Evolutionary conservation across 1,284 basidiomycete genomes (phyloP), one percentile per base, ranked within the genome.

Genomic region (Cutaneotrichosporon cavernicola): DNA sequence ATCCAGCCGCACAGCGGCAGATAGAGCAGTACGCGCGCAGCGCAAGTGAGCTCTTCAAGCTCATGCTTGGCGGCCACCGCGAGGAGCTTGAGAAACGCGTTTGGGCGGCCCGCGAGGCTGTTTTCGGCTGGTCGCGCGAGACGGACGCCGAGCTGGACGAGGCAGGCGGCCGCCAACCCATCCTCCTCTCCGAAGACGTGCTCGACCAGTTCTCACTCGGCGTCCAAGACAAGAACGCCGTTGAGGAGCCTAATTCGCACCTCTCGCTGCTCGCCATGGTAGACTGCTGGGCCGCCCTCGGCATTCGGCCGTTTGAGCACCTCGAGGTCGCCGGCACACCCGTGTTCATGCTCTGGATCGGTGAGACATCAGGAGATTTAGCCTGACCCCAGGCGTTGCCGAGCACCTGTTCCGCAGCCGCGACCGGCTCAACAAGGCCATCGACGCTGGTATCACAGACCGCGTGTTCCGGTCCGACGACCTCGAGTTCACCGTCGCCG

Each of bases 191-290:
- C 5, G 91, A 97, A 72, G 87, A 89, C 65, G 83, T 97, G 38
- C 85, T 99, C 50, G 91, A 98, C 80, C 86, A 87, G 67, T 99
- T 99, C 79, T 91, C 89, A 68, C 84, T 96, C 16, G 90, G 90
- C 0, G 83, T 83, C 62, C 82, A 82, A 51, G 81, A 83, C 2
- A 60, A 64, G 16, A 58, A 66, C 49, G 61, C 72, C 63, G 81
- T 82, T 51, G 81, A 83, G 1, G 58, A 62, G 34, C 73, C 76
- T 16, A 99, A 99, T 79, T 97, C 92, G 13, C 97, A 99, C 79
- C 87, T 99, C 60, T 90, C 92, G 10, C 84, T 99, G n/a, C 86
- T 99, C 52, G 94, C 95, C 18, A 99, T 99, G 91, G 97, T 98
- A 38, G 97, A 99, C 80, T 97, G 92, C 76, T 99, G 96, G 97